Base-by-base conservation (phyloP, 345 rosid genomes). In the Acer negundo region DNA sequence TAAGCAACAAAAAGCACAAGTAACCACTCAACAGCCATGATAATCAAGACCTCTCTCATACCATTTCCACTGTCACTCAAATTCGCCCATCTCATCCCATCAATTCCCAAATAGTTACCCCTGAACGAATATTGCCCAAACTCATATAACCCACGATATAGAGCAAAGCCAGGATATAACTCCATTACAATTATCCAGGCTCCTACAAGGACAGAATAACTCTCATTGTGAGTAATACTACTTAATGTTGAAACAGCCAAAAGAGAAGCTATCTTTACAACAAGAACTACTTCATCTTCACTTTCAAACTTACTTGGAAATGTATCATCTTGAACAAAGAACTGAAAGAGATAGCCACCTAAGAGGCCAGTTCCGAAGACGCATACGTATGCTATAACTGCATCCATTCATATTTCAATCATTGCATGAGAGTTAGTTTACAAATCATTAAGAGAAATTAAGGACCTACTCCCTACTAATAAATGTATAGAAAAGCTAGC, bases 361-460 rank as follows among this genome's bases (percentile, higher is more conserved):
- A 96, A 75, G 49, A 96, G 97, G 31, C 98, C 98, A 72, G 95
- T 79, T 83, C 93, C 99, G 76, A 92, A 96, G 51, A 92, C 93
- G 1, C 67, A 76, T 77, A 94, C 79, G 82, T 91, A 93, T 49
- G 85, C 91, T 49, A 81, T 82, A 77, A 94, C 99, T 94, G 89
- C 44, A 78, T 75, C 59, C 74, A 80, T 74, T 63, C 59, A 63
- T 67, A 70, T 23, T 68, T 68, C 80, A 75, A 64, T 77, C 28
- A 62, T 28, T 44, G 64, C 10, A 64, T 20, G 73, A 40, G 77
- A 63, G 62, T 67, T 56, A 62, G 70, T n/a, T 68, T 68, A 75
- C 44, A 49, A 66, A 72, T 26, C 40, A 38, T 17, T 61, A 55
- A 49, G 31, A 62, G 55, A 49, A 65, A 46, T 63, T 40, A 49